These are phyloP conservation scores for Haplosporangium gracile DNA, from an alignment of 192 early-diverging fungal species.

Conservation along the genomic window DNA sequence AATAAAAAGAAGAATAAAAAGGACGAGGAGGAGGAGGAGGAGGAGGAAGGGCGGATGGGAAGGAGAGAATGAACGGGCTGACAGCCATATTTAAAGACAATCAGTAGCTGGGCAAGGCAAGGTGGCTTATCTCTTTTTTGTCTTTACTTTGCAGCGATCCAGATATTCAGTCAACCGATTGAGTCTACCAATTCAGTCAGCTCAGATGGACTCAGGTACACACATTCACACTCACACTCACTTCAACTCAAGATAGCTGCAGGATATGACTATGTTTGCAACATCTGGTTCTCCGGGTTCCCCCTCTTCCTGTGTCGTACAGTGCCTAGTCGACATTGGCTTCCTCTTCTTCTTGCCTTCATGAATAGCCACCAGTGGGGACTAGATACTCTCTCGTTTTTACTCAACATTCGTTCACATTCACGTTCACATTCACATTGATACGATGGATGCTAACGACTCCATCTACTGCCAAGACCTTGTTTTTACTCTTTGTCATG, in stretches of 20 bases:
- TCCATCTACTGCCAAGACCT: background rate
- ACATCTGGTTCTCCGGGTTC: background rate
- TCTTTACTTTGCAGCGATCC: background rate
- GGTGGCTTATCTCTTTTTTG: background rate
- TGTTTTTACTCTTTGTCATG: background rate
- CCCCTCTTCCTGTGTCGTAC: background rate
- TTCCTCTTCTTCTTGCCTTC: no score
- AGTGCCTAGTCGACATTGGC: background rate
- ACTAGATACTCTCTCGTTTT: background rate
- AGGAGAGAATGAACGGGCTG: background rate
- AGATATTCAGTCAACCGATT: background rate
- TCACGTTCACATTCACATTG: background rate
- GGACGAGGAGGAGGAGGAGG: background rate
- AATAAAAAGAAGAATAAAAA: background rate
- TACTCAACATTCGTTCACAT: no score
- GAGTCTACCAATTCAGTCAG: no score
- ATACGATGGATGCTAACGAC: background rate
- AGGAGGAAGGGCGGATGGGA: background rate
- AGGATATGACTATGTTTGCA: background rate
- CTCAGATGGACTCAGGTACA: background rate
- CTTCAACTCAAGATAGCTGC: background rate
- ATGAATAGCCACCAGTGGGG: no score
- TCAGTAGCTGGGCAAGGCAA: background rate
- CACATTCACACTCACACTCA: background rate
- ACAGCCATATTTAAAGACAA: background rate